Evolutionary conservation across 1,139 yeast genomes (phyloP), one percentile per base, ranked within the genome.

Genomic region (Meyerozyma athensensis): DNA sequence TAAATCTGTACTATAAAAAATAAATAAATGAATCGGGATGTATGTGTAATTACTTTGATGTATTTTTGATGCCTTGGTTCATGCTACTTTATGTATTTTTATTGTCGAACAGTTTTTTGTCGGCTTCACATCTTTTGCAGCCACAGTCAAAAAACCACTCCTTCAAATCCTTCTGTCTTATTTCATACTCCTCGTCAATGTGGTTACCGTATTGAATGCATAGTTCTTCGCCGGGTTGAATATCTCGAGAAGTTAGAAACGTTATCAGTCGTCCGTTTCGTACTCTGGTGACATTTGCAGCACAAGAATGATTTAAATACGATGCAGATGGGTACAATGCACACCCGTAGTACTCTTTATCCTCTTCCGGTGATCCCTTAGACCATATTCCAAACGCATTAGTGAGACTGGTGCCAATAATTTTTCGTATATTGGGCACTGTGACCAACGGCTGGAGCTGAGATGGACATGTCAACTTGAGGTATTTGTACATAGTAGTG

Each of bases 361-460:
- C 79, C 35, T 64, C 74, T 10, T 60, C 47, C 45, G 65, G 53
- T 34, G 53, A 48, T 1, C 56, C 50, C 3, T 58, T 47, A 33
- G 83, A 79, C 86, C 90, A 81, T 14, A 81, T 77, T 0, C 89
- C 89, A 58, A 82, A 82, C 0, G 89, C 82, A 52, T 82, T 82
- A n/a, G 85, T 82, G 26, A 81, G 72, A 44, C 80, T 84, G 28
- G 72, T 63, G 2, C 89, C 89, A 34, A 79, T 63, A 4, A 77
- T 68, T 7, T 62, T 57, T 35, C 86, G 62, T 17, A 81, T 58
- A 3, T 47, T 46, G 4, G 54, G 53, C 1, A 73, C 58, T 2
- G 72, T 63, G 12, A 80, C 58, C n/a, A 56, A 50, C 1, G 56
- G 53, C 35, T 62, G 68, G 22, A 77, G 53, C 16, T 50, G 49